Conservation (phyloP, 2,329 filamentous ascomycete genomes). For the Fonsecaea pedrosoi region DNA sequence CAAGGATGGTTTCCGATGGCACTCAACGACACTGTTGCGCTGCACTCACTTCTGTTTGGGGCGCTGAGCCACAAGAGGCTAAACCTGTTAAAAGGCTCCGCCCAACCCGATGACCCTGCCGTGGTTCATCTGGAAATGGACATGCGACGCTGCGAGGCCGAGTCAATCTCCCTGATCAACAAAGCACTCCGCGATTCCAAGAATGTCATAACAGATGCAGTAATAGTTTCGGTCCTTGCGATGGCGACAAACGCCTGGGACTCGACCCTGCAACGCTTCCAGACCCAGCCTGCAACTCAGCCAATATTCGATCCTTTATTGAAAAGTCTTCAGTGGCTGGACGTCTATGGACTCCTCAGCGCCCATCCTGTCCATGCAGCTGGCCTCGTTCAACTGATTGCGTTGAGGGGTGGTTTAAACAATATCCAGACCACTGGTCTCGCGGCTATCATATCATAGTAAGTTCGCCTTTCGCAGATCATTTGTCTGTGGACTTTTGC, state of each 20-base stretch:
- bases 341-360: constrained; percentile 18
- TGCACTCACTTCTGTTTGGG: constrained; percentile 21
- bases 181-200: constrained; percentile 11
- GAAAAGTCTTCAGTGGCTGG: constrained; percentile 23
- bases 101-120: not conserved
- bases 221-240: constrained; percentile 19
- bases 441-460: constrained; percentile 19
- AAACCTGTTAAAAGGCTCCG: constrained; percentile 5
- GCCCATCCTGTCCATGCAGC: constrained; percentile 21
- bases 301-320: constrained; percentile 20
- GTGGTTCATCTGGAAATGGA: constrained; percentile 9
- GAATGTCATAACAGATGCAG: constrained; percentile 10
- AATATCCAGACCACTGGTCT: constrained; percentile 17
- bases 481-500: not conserved
- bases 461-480: not conserved
- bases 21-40: constrained; percentile 16
- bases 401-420: constrained; percentile 13
- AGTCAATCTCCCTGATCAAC: constrained; percentile 17
- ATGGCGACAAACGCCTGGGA: constrained; percentile 25
- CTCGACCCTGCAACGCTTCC: constrained; percentile 11
- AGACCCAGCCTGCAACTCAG: constrained; percentile 9
- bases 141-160: constrained; percentile 18
- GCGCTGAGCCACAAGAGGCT: constrained; percentile 21
- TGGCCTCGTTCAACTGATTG: constrained; percentile 16
- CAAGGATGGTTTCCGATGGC: constrained; percentile 20